A percentile compares a stretch with the other conserved stretches of the same genome.
phyloP scores from a whole-genome alignment of 192 early-diverging fungal genomes.

The Polychytrium aggregatum region DNA sequence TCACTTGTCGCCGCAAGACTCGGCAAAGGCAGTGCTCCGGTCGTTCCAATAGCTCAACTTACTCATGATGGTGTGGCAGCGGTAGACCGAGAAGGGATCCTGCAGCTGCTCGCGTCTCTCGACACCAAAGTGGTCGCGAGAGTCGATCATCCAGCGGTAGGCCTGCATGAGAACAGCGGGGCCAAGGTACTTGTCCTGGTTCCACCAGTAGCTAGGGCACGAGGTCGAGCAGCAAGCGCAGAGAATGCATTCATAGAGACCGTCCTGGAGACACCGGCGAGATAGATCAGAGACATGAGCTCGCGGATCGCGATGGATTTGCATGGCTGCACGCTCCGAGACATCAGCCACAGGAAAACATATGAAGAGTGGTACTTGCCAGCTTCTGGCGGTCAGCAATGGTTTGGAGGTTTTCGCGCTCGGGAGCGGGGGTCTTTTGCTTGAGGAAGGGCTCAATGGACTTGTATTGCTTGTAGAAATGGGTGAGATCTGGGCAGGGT shows the following conservation, averaged over 20 bases:
- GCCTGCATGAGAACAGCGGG: slow-evolving; percentile 95
- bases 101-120: slow-evolving; percentile 82
- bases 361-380: slow-evolving; percentile 5
- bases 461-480: slow-evolving; percentile 98
- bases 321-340: neutral
- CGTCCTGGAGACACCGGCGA: slow-evolving; percentile 42
- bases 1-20: no score
- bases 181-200: slow-evolving; percentile 75
- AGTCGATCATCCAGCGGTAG: slow-evolving; percentile 98
- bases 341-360: neutral
- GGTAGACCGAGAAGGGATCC: slow-evolving; percentile 93
- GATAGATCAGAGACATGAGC: neutral
- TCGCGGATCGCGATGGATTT: neutral
- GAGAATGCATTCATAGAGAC: slow-evolving; percentile 94
- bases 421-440: slow-evolving; percentile 61
- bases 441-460: slow-evolving; percentile 93
- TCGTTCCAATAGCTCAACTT: neutral
- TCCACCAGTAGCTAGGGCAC: slow-evolving; percentile 97
- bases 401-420: slow-evolving; percentile 82
- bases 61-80: slow-evolving; percentile 97
- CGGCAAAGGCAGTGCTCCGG: no score
- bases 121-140: slow-evolving; percentile 79
- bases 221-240: slow-evolving; percentile 96
- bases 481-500: slow-evolving; percentile 79
- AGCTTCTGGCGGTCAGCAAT: slow-evolving; percentile 90